phyloP scores from a whole-genome alignment of 1,284 basidiomycete species.

The Naganishia cerealis region DNA sequence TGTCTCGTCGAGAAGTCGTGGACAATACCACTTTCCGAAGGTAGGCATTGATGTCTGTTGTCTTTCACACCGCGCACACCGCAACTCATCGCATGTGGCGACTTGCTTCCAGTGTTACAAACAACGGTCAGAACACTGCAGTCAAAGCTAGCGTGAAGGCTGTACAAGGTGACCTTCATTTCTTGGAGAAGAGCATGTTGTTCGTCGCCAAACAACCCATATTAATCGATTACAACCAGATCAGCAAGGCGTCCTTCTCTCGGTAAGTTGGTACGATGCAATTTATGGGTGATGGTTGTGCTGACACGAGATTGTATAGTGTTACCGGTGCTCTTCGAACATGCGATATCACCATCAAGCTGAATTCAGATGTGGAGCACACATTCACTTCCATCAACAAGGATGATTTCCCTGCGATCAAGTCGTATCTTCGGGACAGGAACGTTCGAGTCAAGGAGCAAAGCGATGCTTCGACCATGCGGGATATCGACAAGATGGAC shows the following conservation, averaged over 20 bases:
- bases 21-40: constrained; percentile 54
- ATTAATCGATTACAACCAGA: constrained; percentile 85
- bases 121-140: constrained; percentile 22
- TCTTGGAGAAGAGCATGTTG: constrained; percentile 96
- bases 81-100: not conserved
- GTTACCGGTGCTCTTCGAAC: constrained; percentile 91
- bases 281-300: not conserved
- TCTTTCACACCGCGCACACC: not conserved
- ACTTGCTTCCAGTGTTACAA: constrained; percentile 6
- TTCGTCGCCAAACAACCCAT: constrained; percentile 97
- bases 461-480: constrained; percentile 82
- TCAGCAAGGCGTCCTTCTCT: constrained; percentile 89
- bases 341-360: constrained; percentile 89
- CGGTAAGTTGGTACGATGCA: constrained; percentile 57
- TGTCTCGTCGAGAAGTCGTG: constrained; percentile 73
- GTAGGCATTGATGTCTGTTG: not conserved
- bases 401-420: constrained; percentile 87
- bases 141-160: constrained; percentile 98
- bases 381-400: constrained; percentile 92
- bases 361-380: constrained; percentile 73
- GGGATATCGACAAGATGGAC: constrained; percentile 65
- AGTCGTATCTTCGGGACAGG: constrained; percentile 81
- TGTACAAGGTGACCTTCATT: constrained; percentile 92
- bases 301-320: constrained; percentile 42
- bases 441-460: constrained; percentile 94